A percentile compares a stretch with the other conserved stretches of the same genome.
phyloP scores from a whole-genome alignment of 139 green algal genomes.

The Coelastrella sp. region DNA sequence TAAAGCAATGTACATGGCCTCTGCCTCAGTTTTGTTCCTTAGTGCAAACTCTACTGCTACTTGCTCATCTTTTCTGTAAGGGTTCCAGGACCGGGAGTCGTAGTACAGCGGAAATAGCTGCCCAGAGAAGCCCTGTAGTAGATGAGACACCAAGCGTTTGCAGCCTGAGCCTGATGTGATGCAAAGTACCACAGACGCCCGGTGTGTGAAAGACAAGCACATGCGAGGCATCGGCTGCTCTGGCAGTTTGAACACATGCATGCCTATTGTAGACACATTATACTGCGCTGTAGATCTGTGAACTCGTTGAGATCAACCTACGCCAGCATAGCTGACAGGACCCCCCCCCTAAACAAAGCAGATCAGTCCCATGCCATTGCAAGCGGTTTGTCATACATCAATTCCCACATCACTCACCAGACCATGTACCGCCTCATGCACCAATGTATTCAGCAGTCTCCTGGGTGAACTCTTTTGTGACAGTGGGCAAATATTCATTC shows the following conservation, averaged over 20 bases:
- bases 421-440: slow-evolving; percentile 36
- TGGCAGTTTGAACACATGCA: too few species aligned
- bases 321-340: too few species aligned
- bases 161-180: too few species aligned
- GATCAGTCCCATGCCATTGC: neutral
- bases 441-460: slow-evolving; percentile 32
- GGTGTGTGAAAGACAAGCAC: too few species aligned
- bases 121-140: slow-evolving; percentile 31
- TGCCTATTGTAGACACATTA: too few species aligned
- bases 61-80: slow-evolving; percentile 29
- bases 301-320: too few species aligned
- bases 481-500: slow-evolving; percentile 33
- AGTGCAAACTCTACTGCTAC: slow-evolving; percentile 17
- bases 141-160: neutral
- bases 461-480: neutral
- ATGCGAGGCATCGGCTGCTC: too few species aligned
- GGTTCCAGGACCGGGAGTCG: slow-evolving; percentile 37
- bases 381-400: neutral
- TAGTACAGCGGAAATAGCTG: slow-evolving; percentile 44
- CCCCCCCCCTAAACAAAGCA: too few species aligned
- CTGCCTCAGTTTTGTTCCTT: neutral
- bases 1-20: slow-evolving; percentile 37
- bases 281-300: too few species aligned
- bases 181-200: too few species aligned
- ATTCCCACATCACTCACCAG: slow-evolving; percentile 24